A percentile compares a stretch with the other conserved stretches of the same genome.
Evolutionary conservation across 1,284 basidiomycete genomes (phyloP).

Genomic region (Ganoderma resinaceum): DNA sequence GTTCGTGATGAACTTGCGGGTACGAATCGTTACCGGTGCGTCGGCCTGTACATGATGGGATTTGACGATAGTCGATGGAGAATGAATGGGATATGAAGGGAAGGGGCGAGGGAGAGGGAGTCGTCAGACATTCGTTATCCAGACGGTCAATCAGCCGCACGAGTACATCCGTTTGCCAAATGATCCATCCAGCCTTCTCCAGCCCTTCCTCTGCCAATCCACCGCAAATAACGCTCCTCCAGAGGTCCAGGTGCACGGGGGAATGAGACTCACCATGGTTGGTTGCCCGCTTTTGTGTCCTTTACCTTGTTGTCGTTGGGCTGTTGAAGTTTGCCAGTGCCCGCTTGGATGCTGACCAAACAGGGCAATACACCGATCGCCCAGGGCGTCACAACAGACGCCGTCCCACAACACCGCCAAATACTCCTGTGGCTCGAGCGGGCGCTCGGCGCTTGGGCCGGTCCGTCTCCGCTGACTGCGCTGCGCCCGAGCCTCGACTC

Average conservation of each 20-base stretch:
- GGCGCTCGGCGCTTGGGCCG: slow-evolving; percentile 19
- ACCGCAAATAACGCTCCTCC: slow-evolving; percentile 20
- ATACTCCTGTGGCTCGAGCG: slow-evolving; percentile 13
- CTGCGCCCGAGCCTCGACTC: slow-evolving; percentile 1
- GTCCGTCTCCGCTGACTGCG: slow-evolving; percentile 19
- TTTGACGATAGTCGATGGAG: background rate
- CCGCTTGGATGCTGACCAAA: slow-evolving; percentile 29
- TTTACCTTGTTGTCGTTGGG: slow-evolving; percentile 41
- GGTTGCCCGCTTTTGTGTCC: slow-evolving; percentile 38
- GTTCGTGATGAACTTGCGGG: slow-evolving; percentile 99
- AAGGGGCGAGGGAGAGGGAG: slow-evolving; percentile 16
- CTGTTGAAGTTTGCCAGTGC: slow-evolving; percentile 32
- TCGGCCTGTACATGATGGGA: slow-evolving; percentile 63
- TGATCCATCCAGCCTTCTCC: slow-evolving; percentile 44
- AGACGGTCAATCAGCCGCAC: slow-evolving; percentile 25
- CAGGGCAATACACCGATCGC: slow-evolving; percentile 33
- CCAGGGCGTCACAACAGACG: slow-evolving; percentile 3
- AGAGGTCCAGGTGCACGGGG: slow-evolving; percentile 31
- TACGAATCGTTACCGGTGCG: slow-evolving; percentile 96
- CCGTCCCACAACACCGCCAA: slow-evolving; percentile 10
- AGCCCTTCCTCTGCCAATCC: slow-evolving; percentile 25
- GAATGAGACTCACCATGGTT: slow-evolving; percentile 43
- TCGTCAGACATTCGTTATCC: slow-evolving; percentile 34
- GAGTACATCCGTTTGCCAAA: slow-evolving; percentile 41
- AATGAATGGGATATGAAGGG: slow-evolving; percentile 13